These are phyloP conservation scores for Eimeria maxima DNA, from an alignment of 169 alveolate species.

Conservation along the genomic window DNA sequence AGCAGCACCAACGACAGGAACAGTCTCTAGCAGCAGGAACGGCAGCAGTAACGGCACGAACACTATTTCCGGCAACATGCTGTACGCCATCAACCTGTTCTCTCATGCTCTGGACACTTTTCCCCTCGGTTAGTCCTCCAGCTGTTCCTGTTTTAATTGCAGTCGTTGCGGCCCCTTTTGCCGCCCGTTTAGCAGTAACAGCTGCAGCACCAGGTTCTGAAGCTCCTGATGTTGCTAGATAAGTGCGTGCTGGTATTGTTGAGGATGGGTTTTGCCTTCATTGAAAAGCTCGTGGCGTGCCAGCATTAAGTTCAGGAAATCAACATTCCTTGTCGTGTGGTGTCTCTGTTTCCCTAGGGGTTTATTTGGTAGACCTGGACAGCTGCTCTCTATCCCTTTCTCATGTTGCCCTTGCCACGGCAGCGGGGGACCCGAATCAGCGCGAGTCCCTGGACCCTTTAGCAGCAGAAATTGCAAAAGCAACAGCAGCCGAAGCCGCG, in stretches of 20 bases:
- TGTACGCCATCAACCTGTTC: slow-evolving; percentile 63
- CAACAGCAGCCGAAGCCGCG: slow-evolving; percentile 52
- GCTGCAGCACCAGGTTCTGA: not conserved
- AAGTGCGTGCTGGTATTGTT: not conserved
- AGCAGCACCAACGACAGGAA: slow-evolving; percentile 12
- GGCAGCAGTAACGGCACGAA: slow-evolving; percentile 61
- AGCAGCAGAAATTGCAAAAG: slow-evolving; percentile 39
- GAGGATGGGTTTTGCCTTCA: not conserved
- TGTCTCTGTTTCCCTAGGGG: slow-evolving; percentile 19
- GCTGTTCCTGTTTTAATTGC: not conserved
- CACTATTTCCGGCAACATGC: slow-evolving; percentile 50
- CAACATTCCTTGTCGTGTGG: not conserved
- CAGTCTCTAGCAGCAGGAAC: slow-evolving; percentile 6
- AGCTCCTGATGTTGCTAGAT: not conserved
- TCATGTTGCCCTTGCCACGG: slow-evolving; percentile 56
- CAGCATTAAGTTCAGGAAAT: not conserved
- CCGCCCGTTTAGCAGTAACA: not conserved
- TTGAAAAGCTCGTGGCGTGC: not conserved
- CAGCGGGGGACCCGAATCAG: slow-evolving; percentile 55
- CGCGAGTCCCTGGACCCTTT: slow-evolving; percentile 32
- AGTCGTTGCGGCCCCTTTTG: not conserved
- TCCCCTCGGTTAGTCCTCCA: slow-evolving; percentile 25
- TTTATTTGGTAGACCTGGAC: slow-evolving; percentile 63
- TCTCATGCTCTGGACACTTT: slow-evolving; percentile 50
- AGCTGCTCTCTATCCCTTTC: slow-evolving; percentile 41